Conservation (phyloP, 768 basidiomycete genomes). For the Leucosporidium scottii region DNA sequence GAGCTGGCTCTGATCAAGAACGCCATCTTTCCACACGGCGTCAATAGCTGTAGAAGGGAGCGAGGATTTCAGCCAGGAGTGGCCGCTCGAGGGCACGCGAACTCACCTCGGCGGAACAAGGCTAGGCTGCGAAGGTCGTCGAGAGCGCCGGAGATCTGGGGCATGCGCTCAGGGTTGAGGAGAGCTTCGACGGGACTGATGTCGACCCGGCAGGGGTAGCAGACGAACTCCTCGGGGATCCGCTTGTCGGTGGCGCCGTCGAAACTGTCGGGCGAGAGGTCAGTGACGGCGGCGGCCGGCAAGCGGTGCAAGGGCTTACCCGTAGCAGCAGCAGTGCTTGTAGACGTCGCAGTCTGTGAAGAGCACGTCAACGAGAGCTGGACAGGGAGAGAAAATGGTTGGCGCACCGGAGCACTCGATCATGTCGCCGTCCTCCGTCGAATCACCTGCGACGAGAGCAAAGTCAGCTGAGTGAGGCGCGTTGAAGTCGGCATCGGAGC, state of each 20-base stretch:
- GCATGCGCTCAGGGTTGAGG: not conserved
- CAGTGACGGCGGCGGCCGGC: not conserved
- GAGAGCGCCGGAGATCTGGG: conserved; percentile 20
- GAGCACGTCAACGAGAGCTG: not conserved
- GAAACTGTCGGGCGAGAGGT: conserved; percentile 9
- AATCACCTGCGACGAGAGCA: conserved; percentile 5
- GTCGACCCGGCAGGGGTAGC: conserved; percentile 23
- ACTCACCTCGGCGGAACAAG: conserved; percentile 24
- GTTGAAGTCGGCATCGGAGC: not conserved
- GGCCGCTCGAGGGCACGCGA: too few species aligned
- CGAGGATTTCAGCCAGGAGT: not conserved
- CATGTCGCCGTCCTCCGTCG: conserved; percentile 18
- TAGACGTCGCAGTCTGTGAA: conserved; percentile 18
- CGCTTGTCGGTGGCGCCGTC: not conserved
- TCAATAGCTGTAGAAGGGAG: conserved; percentile 4
- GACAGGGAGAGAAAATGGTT: fast-evolving
- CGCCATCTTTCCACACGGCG: conserved; percentile 9
- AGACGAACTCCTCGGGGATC: conserved; percentile 21
- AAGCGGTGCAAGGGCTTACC: not conserved
- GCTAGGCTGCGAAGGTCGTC: conserved; percentile 18
- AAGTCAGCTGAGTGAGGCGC: not conserved
- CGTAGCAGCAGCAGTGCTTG: conserved; percentile 15
- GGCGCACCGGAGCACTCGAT: conserved; percentile 14
- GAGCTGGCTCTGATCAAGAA: conserved; percentile 5
- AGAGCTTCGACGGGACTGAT: not conserved